Evolutionary conservation across 2,329 filamentous ascomycete species (phyloP).

Genomic region (Fusarium sp.): DNA sequence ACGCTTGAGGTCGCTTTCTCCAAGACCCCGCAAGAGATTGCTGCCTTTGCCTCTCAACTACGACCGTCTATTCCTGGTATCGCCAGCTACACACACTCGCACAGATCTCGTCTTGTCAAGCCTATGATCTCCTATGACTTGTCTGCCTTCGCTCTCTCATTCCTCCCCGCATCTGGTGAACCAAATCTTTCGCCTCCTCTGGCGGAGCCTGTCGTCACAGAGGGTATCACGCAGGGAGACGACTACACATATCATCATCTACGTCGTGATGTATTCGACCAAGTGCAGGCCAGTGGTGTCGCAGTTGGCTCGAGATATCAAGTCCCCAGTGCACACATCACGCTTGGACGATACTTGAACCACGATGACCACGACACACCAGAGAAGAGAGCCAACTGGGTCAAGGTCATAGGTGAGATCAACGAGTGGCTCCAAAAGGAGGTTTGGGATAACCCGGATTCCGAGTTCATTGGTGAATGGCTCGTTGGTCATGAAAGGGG

Average conservation of each 20-base stretch:
- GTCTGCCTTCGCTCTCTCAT: slow-evolving; percentile 88
- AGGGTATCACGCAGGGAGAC: slow-evolving; percentile 67
- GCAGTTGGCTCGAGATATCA: slow-evolving; percentile 84
- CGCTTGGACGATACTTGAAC: slow-evolving; percentile 84
- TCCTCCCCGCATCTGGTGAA: slow-evolving; percentile 83
- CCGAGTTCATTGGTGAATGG: slow-evolving; percentile 78
- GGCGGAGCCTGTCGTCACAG: slow-evolving; percentile 55
- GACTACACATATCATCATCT: slow-evolving; percentile 92
- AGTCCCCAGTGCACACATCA: slow-evolving; percentile 91
- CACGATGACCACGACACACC: slow-evolving; percentile 74
- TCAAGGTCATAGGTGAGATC: slow-evolving; percentile 80
- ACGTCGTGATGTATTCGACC: slow-evolving; percentile 80
- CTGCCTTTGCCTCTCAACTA: slow-evolving; percentile 71
- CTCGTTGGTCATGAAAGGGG: slow-evolving; percentile 88
- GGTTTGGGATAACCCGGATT: slow-evolving; percentile 74
- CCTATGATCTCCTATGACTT: slow-evolving; percentile 88
- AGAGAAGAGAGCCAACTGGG: slow-evolving; percentile 73
- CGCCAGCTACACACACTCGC: slow-evolving; percentile 75
- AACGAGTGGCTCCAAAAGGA: slow-evolving; percentile 81
- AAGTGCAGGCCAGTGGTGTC: slow-evolving; percentile 74
- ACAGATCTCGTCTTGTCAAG: slow-evolving; percentile 83
- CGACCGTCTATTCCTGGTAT: slow-evolving; percentile 71
- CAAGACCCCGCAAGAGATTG: slow-evolving; percentile 78
- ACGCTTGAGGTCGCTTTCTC: slow-evolving; percentile 88
- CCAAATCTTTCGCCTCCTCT: slow-evolving; percentile 57